Evolutionary conservation across 1,139 yeast species (phyloP).

Genomic region (Suzukiozyma palmioleophila): DNA sequence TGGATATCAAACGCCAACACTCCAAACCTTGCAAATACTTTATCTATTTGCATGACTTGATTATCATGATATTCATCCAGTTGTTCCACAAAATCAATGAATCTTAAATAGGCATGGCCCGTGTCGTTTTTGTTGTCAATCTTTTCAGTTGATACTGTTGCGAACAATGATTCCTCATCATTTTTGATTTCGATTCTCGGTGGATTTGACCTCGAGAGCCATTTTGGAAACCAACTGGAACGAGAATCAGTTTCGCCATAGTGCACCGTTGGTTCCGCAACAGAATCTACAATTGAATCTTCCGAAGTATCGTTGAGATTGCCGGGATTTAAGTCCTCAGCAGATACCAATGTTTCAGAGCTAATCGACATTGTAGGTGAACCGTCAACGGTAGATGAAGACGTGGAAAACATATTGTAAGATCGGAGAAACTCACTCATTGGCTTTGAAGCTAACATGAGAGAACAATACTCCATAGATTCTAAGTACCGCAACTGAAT

Average conservation of each 20-base stretch:
- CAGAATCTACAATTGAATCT: too few species aligned
- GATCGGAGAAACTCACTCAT: background rate
- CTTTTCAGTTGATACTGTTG: slow-evolving; percentile 5
- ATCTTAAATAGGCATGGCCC: background rate
- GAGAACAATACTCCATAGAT: background rate
- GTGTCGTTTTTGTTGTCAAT: background rate
- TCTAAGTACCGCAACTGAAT: background rate
- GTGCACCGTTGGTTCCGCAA: too few species aligned
- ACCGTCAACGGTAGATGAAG: background rate
- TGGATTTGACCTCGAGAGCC: slow-evolving; percentile 17
- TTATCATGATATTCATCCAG: background rate
- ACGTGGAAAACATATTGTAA: background rate
- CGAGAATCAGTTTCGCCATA: background rate
- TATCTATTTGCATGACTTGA: slow-evolving; percentile 10
- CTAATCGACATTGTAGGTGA: background rate
- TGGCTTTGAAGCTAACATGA: background rate
- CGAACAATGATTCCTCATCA: slow-evolving; percentile 20
- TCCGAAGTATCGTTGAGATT: too few species aligned
- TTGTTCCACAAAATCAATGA: background rate
- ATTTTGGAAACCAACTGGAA: background rate
- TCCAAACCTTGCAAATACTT: slow-evolving; percentile 13
- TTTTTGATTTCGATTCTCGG: slow-evolving; percentile 6
- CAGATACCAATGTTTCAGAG: background rate
- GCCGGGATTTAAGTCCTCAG: too few species aligned
- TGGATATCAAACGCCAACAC: slow-evolving; percentile 1